phyloP scores from a whole-genome alignment of 1,284 basidiomycete genomes.

The Clitocybe nebularis region DNA sequence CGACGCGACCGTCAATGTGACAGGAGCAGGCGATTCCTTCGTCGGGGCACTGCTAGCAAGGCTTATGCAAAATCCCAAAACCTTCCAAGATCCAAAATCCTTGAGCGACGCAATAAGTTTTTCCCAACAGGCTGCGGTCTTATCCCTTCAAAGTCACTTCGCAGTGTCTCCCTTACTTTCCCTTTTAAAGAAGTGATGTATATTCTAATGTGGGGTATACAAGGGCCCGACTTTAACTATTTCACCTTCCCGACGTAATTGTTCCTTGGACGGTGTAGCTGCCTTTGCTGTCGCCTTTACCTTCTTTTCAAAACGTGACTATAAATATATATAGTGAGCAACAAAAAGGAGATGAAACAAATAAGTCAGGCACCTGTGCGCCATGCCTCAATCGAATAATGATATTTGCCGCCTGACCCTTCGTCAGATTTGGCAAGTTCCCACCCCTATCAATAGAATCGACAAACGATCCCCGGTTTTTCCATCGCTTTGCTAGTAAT shows the following conservation, averaged over 20 bases:
- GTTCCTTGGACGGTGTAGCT: slow-evolving; percentile 40
- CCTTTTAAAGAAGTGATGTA: slow-evolving; percentile 7
- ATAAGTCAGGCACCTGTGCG: slow-evolving; percentile 45
- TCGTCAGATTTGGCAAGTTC: slow-evolving; percentile 49
- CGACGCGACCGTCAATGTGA: slow-evolving; percentile 63
- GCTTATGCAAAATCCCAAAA: slow-evolving; percentile 39
- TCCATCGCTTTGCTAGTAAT: slow-evolving; percentile 60
- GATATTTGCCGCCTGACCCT: slow-evolving; percentile 76
- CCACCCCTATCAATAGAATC: slow-evolving; percentile 19
- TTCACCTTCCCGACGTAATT: slow-evolving; percentile 44
- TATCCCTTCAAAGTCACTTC: slow-evolving; percentile 56
- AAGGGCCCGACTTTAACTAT: slow-evolving; percentile 60
- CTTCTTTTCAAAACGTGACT: slow-evolving; percentile 60
- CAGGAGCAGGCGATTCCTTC: slow-evolving; percentile 88
- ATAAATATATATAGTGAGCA: slow-evolving; percentile 4
- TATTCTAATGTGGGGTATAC: slow-evolving; percentile 1
- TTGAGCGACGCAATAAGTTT: slow-evolving; percentile 41
- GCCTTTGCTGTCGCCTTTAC: slow-evolving; percentile 37
- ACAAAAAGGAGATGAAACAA: slow-evolving; percentile 4
- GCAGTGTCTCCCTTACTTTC: slow-evolving; percentile 28
- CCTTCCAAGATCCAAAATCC: slow-evolving; percentile 41
- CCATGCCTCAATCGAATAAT: slow-evolving; percentile 78
- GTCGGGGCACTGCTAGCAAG: slow-evolving; percentile 72
- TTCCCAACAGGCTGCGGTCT: slow-evolving; percentile 63
- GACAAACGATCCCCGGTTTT: slow-evolving; percentile 25